These are phyloP conservation scores for Akanthomyces uredinophilus DNA, from an alignment of 2,329 filamentous ascomycete genomes.

Conservation along the genomic window DNA sequence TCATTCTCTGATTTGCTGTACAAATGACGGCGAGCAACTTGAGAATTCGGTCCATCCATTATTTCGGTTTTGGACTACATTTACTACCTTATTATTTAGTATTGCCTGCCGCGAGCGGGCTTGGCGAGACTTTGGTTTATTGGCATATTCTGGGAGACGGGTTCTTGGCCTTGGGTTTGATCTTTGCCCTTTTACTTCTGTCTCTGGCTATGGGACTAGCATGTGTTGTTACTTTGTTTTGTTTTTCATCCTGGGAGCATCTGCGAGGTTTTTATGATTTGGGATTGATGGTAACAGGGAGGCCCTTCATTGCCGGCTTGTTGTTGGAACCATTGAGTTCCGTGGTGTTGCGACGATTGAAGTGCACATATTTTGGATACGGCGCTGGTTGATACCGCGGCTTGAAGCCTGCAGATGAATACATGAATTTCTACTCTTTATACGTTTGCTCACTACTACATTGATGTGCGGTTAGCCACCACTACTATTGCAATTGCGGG, in stretches of 20 bases:
- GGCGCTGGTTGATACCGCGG: conserved; percentile 16
- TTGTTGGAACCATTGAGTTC: conserved; percentile 10
- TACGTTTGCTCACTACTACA: neutral
- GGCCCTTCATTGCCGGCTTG: conserved; percentile 13
- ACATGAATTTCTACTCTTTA: conserved; percentile 12
- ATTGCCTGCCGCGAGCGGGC: conserved; percentile 10
- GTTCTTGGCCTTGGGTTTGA: conserved; percentile 10
- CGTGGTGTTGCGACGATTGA: conserved; percentile 13
- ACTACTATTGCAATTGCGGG: too few relatives aligned
- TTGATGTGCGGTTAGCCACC: too few relatives aligned
- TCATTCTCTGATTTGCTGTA: conserved; percentile 21
- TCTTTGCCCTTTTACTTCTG: conserved; percentile 5
- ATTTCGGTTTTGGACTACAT: conserved; percentile 12
- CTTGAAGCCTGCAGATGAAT: conserved; percentile 16
- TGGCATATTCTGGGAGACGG: conserved; percentile 10
- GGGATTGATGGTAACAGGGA: conserved; percentile 4
- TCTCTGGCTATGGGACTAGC: conserved; percentile 1
- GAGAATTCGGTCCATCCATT: conserved; percentile 10
- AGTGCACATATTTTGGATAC: conserved; percentile 13
- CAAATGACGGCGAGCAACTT: conserved; percentile 15
- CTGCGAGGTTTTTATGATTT: conserved; percentile 18
- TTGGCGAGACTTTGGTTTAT: conserved; percentile 10
- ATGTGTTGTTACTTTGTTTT: conserved; percentile 25
- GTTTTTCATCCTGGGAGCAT: conserved; percentile 26
- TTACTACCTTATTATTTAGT: conserved; percentile 16